Base-by-base conservation (phyloP, 805 yeast genomes). In the Komagataella kurtzmanii region DNA sequence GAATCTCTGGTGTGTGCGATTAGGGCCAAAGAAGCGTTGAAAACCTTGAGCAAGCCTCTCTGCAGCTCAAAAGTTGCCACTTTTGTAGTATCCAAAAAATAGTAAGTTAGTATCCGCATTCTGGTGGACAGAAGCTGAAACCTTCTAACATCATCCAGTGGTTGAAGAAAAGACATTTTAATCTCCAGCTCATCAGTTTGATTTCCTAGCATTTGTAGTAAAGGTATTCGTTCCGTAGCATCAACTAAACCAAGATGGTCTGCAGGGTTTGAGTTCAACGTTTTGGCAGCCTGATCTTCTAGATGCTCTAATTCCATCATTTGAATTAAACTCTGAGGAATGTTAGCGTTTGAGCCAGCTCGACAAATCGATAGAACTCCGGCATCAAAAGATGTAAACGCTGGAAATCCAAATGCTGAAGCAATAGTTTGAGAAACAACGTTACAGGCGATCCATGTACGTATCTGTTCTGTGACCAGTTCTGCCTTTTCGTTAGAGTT, bases 371-470 rank as follows among this genome's bases (percentile, higher is more conserved):
- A 73, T 59, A 81, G 67, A 2, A 84, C 77, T 1, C 88, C 74
- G 23, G 83, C 75, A 62, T 88, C 96, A 61, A 89, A 86, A 54
- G 83, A 87, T 3, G 87, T 90, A 65, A 88, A 89, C 0, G 95
- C 88, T 0, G 98, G 99, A 61, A 85, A 90, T 17, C 99, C 99
- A 68, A 89, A 88, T 8, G 95, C 83, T 2, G 95, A 81, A 3
- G 96, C 96, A 54, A 93, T 82, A 2, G 84, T 78, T 65, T 93
- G 98, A 2, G 95, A 85, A 0, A 87, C 95, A 19, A 87, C 77
- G 62, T 93, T 93, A 61, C 97, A 88, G 8, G 88, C 79, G n/a
- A 88, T 79, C 99, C 99, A 91, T 0, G 99, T 91, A 54, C 83
- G 76, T 40, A 82, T 74, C 59, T 88, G 95, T 66, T 93, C 99